phyloP scores from a whole-genome alignment of 2,329 filamentous ascomycete species.

The Pseudogymnoascus sp. region DNA sequence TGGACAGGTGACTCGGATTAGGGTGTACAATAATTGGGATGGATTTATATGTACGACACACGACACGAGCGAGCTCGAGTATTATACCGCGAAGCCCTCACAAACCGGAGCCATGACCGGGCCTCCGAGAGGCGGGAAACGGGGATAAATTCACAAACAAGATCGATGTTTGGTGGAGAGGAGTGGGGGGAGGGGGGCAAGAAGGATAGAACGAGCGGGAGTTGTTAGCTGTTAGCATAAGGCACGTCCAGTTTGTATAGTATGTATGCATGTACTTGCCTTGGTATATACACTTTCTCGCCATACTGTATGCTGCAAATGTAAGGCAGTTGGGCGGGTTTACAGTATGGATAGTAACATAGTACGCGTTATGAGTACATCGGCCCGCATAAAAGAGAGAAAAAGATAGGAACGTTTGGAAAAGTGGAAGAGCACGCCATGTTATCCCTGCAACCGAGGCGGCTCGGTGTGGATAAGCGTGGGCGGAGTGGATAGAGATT shows the following conservation, averaged over 20 bases:
- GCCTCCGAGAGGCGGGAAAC: neutral
- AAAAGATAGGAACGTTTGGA: neutral
- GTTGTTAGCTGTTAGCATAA: slow-evolving; percentile 1
- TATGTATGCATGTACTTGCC: neutral
- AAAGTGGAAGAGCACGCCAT: slow-evolving; percentile 6
- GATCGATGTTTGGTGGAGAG: slow-evolving; percentile 6
- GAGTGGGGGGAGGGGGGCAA: neutral
- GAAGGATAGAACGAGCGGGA: neutral
- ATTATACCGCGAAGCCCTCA: slow-evolving; percentile 1
- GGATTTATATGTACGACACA: neutral
- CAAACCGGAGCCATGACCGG: neutral
- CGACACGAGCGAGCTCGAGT: neutral
- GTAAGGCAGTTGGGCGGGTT: neutral
- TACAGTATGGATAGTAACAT: neutral
- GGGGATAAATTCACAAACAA: neutral
- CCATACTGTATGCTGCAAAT: neutral
- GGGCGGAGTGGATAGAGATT: neutral
- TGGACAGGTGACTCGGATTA: neutral
- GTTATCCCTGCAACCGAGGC: slow-evolving; percentile 8
- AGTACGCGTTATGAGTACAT: slow-evolving; percentile 6
- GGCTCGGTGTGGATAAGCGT: slow-evolving; percentile 8
- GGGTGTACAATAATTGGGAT: neutral
- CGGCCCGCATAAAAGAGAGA: neutral
- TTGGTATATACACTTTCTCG: neutral
- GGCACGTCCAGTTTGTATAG: neutral